These are phyloP conservation scores for Mortierella sp. DNA, from an alignment of 371 early-diverging fungal species.

Conservation along the genomic window DNA sequence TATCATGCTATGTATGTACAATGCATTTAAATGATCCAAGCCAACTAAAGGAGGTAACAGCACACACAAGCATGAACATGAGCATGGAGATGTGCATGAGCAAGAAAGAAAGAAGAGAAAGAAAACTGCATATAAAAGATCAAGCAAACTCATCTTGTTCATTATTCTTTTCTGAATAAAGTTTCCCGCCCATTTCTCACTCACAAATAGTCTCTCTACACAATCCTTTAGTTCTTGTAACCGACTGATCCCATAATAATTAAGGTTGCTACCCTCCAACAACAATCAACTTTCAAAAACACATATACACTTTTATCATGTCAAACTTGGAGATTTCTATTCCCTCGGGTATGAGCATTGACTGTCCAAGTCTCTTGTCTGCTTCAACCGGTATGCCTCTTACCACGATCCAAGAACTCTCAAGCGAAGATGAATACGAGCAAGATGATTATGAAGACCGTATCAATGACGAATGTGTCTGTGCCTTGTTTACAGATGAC, in stretches of 20 bases:
- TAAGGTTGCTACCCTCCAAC: background rate
- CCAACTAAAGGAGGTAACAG: too few relatives aligned
- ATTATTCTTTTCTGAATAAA: too few relatives aligned
- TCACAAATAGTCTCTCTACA: background rate
- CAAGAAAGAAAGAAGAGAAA: background rate
- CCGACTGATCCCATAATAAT: background rate
- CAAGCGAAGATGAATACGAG: conserved; percentile 25
- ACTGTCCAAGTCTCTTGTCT: background rate
- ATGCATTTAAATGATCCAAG: too few relatives aligned
- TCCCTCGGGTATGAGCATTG: conserved; percentile 8
- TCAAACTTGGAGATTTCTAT: conserved; percentile 3
- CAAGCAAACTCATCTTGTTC: too few relatives aligned
- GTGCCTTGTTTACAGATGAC: conserved; percentile 8
- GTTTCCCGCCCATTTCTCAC: too few relatives aligned
- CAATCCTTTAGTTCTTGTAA: background rate
- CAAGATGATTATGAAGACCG: conserved; percentile 4
- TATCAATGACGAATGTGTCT: background rate
- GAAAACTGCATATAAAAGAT: too few relatives aligned
- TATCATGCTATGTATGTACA: conserved; percentile 6
- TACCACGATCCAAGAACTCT: conserved; percentile 39
- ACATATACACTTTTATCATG: background rate
- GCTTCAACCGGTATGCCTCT: conserved; percentile 22
- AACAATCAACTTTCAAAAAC: background rate
- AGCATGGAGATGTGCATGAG: too few relatives aligned
- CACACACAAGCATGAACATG: too few relatives aligned